These are phyloP conservation scores for Komagataella pseudopastoris DNA, from an alignment of 805 yeast genomes.

Conservation along the genomic window DNA sequence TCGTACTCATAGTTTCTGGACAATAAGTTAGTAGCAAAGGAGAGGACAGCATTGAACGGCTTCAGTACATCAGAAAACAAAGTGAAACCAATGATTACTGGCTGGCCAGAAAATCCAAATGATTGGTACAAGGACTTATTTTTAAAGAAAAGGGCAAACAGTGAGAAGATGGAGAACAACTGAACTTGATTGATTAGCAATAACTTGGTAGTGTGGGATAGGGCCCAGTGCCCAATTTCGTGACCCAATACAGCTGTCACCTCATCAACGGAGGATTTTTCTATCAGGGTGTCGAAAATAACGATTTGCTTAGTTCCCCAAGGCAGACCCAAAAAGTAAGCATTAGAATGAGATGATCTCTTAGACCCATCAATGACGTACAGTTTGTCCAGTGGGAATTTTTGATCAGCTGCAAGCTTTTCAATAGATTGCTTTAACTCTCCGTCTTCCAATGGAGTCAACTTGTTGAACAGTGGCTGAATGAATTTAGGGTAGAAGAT, in stretches of 20 bases:
- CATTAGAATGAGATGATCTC: constrained; percentile 93
- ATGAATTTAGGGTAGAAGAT: constrained; percentile 75
- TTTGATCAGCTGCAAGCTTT: constrained; percentile 55
- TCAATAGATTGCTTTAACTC: constrained; percentile 76
- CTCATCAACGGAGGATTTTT: constrained; percentile 62
- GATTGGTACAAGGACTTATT: constrained; percentile 67
- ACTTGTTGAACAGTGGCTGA: constrained; percentile 86
- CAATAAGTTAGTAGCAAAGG: constrained; percentile 53
- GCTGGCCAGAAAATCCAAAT: constrained; percentile 67
- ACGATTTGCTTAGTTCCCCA: constrained; percentile 92
- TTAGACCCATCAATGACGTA: constrained; percentile 95
- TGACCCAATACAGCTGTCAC: constrained; percentile 95
- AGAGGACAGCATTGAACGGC: constrained; percentile 61
- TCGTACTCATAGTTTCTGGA: constrained; percentile 86
- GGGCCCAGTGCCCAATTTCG: constrained; percentile 97
- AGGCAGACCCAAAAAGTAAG: constrained; percentile 91
- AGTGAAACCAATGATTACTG: constrained; percentile 70
- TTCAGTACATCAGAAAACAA: constrained; percentile 66
- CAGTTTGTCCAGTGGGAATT: constrained; percentile 78
- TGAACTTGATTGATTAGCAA: constrained; percentile 53
- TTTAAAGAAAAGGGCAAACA: constrained; percentile 70
- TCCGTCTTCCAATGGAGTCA: constrained; percentile 83
- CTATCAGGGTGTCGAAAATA: constrained; percentile 79
- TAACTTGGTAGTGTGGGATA: constrained; percentile 75
- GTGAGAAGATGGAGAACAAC: constrained; percentile 47